phyloP scores from a whole-genome alignment of 768 basidiomycete genomes.

The Termitomyces sp. region DNA sequence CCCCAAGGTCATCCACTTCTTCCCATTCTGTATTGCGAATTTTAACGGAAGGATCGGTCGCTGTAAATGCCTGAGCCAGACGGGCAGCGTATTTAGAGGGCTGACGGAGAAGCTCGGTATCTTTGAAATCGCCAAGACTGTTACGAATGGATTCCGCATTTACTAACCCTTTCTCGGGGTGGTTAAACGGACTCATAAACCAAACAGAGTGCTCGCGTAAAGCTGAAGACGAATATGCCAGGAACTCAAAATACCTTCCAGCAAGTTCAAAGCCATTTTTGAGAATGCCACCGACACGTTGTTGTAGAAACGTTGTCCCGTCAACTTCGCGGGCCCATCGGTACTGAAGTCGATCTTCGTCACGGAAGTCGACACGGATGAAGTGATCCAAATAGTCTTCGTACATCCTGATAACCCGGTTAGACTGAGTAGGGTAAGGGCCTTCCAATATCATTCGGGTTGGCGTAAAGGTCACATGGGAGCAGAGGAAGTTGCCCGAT shows the following conservation, averaged over 20 bases:
- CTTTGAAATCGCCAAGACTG: conserved; percentile 63
- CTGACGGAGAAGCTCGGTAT: conserved; percentile 34
- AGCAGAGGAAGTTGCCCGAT: conserved; percentile 52
- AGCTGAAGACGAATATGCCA: conserved; percentile 78
- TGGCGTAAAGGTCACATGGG: conserved; percentile 73
- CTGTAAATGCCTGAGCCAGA: conserved; percentile 78
- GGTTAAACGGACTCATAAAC: conserved; percentile 65
- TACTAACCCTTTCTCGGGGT: conserved; percentile 37
- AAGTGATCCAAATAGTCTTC: conserved; percentile 59
- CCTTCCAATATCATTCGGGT: conserved; percentile 73
- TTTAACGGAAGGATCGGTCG: conserved; percentile 67
- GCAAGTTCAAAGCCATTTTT: conserved; percentile 65
- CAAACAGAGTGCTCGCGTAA: conserved; percentile 78
- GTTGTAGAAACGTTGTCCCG: conserved; percentile 44
- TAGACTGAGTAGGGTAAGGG: conserved; percentile 70
- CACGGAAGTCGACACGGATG: conserved; percentile 78
- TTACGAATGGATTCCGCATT: conserved; percentile 54
- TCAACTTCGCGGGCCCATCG: conserved; percentile 68
- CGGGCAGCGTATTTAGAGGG: conserved; percentile 85
- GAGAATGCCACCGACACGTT: conserved; percentile 53
- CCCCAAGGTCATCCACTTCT: conserved; percentile 50
- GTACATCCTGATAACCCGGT: conserved; percentile 72
- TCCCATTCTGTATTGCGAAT: conserved; percentile 58
- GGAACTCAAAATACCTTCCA: conserved; percentile 69
- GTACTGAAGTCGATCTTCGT: conserved; percentile 74